Conservation (phyloP, 768 basidiomycete species). For the Amanita rubescens region DNA sequence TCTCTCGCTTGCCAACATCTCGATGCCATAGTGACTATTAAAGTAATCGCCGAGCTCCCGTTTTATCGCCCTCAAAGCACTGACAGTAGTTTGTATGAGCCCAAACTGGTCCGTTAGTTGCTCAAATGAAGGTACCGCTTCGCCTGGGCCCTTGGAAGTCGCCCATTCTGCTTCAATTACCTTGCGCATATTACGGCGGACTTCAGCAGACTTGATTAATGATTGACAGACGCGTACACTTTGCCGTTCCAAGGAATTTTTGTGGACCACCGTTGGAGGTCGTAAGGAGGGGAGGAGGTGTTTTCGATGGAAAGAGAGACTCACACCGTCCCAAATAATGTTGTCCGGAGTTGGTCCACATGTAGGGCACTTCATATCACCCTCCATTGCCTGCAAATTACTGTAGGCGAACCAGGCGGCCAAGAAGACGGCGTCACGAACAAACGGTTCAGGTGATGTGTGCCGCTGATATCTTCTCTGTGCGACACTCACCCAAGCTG, state of each 20-base stretch:
- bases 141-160: background rate
- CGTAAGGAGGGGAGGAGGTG: constrained; percentile 17
- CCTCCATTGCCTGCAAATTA: constrained; percentile 15
- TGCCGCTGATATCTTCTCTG: constrained; percentile 15
- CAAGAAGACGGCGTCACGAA: constrained; percentile 22
- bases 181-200: background rate
- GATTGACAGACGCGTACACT: background rate
- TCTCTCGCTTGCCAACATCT: too few relatives aligned
- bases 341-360: constrained; percentile 22
- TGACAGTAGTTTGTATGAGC: too few relatives aligned
- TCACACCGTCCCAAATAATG: constrained; percentile 28
- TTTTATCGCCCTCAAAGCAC: too few relatives aligned
- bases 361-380: constrained; percentile 18
- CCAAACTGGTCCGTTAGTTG: too few relatives aligned
- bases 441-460: constrained; percentile 12
- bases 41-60: too few relatives aligned
- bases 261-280: constrained; percentile 7
- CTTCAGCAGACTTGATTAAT: background rate
- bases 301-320: constrained; percentile 22
- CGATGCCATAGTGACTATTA: too few relatives aligned
- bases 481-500: constrained; percentile 18
- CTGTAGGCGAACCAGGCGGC: constrained; percentile 27
- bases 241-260: background rate
- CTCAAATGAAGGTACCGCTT: too few relatives aligned
- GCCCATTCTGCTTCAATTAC: too few relatives aligned